phyloP scores from a whole-genome alignment of 768 basidiomycete species.

The Tylopilus balloui region DNA sequence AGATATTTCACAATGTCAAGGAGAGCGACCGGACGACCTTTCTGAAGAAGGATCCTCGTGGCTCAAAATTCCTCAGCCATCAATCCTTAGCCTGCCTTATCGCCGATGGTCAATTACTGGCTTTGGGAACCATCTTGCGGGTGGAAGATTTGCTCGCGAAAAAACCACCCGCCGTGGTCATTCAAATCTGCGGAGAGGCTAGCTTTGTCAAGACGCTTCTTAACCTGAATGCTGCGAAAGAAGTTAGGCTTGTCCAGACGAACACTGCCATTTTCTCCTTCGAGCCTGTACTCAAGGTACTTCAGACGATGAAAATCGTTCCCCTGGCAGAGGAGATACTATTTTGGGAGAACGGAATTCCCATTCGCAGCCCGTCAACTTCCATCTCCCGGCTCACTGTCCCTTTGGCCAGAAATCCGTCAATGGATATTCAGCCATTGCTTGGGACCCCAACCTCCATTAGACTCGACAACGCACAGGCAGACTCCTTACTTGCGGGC shows the following conservation, averaged over 20 bases:
- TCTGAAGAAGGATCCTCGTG: conserved; percentile 33
- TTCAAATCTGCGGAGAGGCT: conserved; percentile 47
- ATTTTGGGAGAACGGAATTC: conserved; percentile 41
- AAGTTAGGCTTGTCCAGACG: conserved; percentile 49
- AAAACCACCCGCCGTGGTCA: conserved; percentile 45
- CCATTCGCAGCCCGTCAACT: conserved; percentile 9
- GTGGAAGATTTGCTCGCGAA: conserved; percentile 49
- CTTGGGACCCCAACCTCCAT: conserved; percentile 39
- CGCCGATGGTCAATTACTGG: conserved; percentile 43
- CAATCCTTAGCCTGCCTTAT: conserved; percentile 53
- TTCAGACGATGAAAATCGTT: conserved; percentile 44
- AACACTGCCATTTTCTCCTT: conserved; percentile 61
- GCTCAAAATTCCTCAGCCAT: conserved; percentile 43
- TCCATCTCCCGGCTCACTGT: conserved; percentile 24
- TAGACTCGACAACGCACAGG: conserved; percentile 49
- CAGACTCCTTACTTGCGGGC: conserved; percentile 42
- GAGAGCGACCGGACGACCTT: conserved; percentile 37
- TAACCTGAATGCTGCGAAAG: conserved; percentile 33
- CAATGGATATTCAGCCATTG: conserved; percentile 38
- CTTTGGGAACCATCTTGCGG: conserved; percentile 50
- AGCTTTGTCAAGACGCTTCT: conserved; percentile 38
- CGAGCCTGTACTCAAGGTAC: conserved; percentile 54
- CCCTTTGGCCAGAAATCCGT: conserved; percentile 30
- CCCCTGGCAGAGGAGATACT: conserved; percentile 51
- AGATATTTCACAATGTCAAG: conserved; percentile 31